These are phyloP conservation scores for Eutypella sp. DNA, from an alignment of 2,329 filamentous ascomycete genomes.

Conservation along the genomic window DNA sequence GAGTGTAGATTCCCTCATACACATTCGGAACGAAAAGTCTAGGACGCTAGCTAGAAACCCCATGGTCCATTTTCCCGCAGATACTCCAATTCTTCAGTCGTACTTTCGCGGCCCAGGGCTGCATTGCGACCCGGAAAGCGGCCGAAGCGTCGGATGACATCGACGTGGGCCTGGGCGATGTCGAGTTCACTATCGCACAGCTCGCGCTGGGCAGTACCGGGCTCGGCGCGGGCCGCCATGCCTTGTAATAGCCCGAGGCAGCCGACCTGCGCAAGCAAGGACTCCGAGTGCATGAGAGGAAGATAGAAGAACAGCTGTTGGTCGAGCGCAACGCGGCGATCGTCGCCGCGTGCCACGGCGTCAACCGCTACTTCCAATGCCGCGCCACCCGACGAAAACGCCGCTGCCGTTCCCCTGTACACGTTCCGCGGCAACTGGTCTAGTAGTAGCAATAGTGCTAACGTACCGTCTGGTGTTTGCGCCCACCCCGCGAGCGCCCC, in stretches of 20 bases:
- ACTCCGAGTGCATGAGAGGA: conserved; percentile 31
- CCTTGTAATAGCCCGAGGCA: conserved; percentile 17
- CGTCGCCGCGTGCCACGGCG: conserved; percentile 4
- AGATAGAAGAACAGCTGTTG: conserved; percentile 28
- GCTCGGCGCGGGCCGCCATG: conserved; percentile 13
- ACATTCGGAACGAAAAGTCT: too few relatives aligned
- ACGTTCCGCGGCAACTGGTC: conserved; percentile 9
- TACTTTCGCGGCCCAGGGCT: conserved; percentile 14
- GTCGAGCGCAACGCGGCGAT: conserved; percentile 1
- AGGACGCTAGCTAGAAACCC: conserved; percentile 17
- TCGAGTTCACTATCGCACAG: conserved; percentile 1
- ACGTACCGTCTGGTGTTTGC: conserved; percentile 1
- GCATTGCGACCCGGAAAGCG: conserved; percentile 18
- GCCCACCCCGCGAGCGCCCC: conserved; percentile 3
- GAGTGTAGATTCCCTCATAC: too few relatives aligned
- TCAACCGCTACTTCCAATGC: conserved; percentile 3
- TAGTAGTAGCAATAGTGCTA: conserved; percentile 6
- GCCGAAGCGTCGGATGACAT: conserved; percentile 15
- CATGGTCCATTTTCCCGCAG: conserved; percentile 13
- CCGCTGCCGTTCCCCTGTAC: conserved; percentile 1
- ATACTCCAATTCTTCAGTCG: conserved; percentile 15
- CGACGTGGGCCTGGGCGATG: conserved; percentile 7
- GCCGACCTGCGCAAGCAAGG: conserved; percentile 26
- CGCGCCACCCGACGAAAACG: conserved; percentile 1
- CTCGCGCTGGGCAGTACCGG: conserved; percentile 6